These are phyloP conservation scores for Rostrohypoxylon terebratum DNA, from an alignment of 495 filamentous ascomycete species.

Conservation along the genomic window DNA sequence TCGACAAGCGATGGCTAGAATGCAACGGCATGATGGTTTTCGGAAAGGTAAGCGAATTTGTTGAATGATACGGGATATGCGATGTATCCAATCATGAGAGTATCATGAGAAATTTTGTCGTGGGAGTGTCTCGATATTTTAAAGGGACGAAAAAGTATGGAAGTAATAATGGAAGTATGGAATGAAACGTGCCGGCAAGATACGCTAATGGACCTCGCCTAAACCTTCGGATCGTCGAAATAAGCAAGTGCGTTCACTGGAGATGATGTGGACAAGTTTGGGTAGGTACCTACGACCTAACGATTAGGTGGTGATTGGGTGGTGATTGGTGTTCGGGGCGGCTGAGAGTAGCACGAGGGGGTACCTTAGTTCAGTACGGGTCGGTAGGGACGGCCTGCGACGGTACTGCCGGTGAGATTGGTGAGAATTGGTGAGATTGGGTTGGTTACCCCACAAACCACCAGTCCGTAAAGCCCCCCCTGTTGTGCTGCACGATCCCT, in stretches of 20 bases:
- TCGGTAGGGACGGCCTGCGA: conserved; percentile 45
- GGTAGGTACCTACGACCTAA: background rate
- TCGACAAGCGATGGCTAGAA: conserved; percentile 6
- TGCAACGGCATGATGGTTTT: conserved; percentile 15
- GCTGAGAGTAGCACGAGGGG: conserved; percentile 43
- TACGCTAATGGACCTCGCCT: conserved; percentile 43
- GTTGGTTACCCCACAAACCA: conserved; percentile 47
- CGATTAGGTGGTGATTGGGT: conserved; percentile 21
- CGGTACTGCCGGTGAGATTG: conserved; percentile 38
- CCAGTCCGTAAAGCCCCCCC: conserved; percentile 34
- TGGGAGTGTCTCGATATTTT: background rate
- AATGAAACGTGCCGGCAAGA: conserved; percentile 39
- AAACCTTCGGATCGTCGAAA: conserved; percentile 46
- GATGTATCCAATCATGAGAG: conserved; percentile 17
- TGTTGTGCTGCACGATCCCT: conserved; percentile 32
- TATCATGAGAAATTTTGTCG: conserved; percentile 8
- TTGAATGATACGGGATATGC: conserved; percentile 14
- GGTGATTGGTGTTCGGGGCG: conserved; percentile 28
- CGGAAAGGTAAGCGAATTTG: conserved; percentile 32
- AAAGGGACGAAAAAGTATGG: conserved; percentile 2
- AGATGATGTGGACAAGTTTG: conserved; percentile 33
- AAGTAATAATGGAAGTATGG: background rate
- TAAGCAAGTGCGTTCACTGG: conserved; percentile 42
- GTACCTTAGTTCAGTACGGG: conserved; percentile 38
- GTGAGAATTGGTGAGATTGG: conserved; percentile 37